Percentiles rank a stretch among this genome's conserved stretches.
phyloP scores from a whole-genome alignment of 1,284 basidiomycete species.

The Fomitiporia mediterranea region DNA sequence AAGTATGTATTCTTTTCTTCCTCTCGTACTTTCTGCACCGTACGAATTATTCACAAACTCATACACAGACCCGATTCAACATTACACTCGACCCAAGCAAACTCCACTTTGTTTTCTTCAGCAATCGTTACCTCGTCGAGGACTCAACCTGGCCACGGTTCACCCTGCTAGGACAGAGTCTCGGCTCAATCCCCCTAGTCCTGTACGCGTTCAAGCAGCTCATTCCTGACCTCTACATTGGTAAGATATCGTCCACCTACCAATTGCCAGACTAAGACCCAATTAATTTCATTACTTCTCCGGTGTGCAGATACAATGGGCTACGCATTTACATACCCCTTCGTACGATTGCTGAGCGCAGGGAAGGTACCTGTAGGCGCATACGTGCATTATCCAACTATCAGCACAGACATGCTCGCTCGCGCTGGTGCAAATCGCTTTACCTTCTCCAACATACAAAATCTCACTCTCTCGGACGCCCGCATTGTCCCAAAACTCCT shows the following conservation, averaged over 20 bases:
- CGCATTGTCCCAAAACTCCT: conserved; percentile 69
- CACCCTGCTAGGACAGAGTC: conserved; percentile 87
- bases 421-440: conserved; percentile 62
- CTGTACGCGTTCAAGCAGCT: conserved; percentile 75
- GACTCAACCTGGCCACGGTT: conserved; percentile 83
- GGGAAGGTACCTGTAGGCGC: conserved; percentile 72
- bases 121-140: conserved; percentile 70
- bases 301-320: conserved; percentile 88
- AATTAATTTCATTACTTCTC: background rate
- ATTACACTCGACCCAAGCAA: conserved; percentile 63
- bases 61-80: conserved; percentile 73
- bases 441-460: conserved; percentile 65
- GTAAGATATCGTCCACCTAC: conserved; percentile 36
- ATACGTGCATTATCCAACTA: conserved; percentile 96
- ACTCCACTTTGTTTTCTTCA: conserved; percentile 77
- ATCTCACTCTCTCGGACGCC: conserved; percentile 55
- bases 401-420: conserved; percentile 90
- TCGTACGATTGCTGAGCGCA: conserved; percentile 54
- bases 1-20: conserved; percentile 43
- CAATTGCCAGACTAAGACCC: background rate
- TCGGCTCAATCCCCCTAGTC: conserved; percentile 82
- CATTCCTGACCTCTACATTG: conserved; percentile 88
- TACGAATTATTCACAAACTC: background rate
- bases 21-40: conserved; percentile 17
- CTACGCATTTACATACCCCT: conserved; percentile 89